Conservation (phyloP, 257 asterid genomes). For the Nicotiana obtusifolia region DNA sequence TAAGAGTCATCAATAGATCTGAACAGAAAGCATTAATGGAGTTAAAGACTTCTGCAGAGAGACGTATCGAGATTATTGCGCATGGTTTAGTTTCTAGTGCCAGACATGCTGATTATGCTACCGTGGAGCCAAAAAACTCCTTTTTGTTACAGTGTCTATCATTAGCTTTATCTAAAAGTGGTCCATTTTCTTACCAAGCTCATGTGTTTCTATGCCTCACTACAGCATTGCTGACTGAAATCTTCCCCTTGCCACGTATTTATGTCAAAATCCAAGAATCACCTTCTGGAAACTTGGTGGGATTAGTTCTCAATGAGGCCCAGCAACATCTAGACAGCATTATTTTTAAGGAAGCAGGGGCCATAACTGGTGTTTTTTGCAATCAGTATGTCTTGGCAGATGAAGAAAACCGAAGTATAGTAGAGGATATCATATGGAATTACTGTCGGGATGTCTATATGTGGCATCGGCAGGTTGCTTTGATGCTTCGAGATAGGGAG, state of each 20-base stretch:
- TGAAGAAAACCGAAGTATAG: conserved; percentile 41
- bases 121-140: conserved; percentile 23
- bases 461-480: conserved; percentile 55
- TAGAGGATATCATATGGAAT: conserved; percentile 72
- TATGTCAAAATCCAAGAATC: conserved; percentile 37
- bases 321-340: conserved; percentile 45
- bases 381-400: conserved; percentile 67
- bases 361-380: conserved; percentile 71
- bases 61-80: conserved; percentile 44
- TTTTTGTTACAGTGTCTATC: conserved; percentile 59
- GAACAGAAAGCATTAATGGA: conserved; percentile 46
- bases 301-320: conserved; percentile 34
- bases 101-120: conserved; percentile 17
- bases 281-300: conserved; percentile 29
- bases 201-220: conserved; percentile 54
- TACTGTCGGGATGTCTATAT: conserved; percentile 63
- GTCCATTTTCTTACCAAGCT: conserved; percentile 47
- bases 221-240: conserved; percentile 53
- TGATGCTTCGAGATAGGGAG: conserved; percentile 45
- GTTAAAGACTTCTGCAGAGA: conserved; percentile 48
- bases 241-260: conserved; percentile 64
- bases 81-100: conserved; percentile 32
- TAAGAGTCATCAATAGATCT: conserved; percentile 63
- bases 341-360: conserved; percentile 84
- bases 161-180: conserved; percentile 72